Percentiles rank a stretch among this genome's conserved stretches.
Evolutionary conservation across 2,329 filamentous ascomycete genomes (phyloP).

Genomic region (Botrytis paeoniae): DNA sequence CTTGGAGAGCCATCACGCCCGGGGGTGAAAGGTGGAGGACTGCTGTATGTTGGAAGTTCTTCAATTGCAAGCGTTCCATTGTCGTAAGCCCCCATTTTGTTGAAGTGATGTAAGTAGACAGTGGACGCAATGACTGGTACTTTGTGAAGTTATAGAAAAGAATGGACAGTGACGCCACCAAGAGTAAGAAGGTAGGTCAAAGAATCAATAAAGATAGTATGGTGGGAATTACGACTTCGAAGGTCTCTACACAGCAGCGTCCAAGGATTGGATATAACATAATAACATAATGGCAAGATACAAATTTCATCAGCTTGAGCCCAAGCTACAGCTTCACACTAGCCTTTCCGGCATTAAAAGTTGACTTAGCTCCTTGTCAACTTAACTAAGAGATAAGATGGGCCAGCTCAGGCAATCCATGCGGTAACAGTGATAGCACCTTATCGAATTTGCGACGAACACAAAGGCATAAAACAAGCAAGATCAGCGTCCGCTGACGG

Average conservation of each 20-base stretch:
- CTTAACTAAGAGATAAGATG: not conserved
- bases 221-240: not conserved
- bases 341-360: not conserved
- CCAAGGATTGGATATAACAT: slow-evolving; percentile 1
- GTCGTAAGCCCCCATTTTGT: not conserved
- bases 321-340: not conserved
- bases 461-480: not conserved
- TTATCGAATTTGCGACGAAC: not conserved
- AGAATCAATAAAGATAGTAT: not conserved
- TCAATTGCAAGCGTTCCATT: not conserved
- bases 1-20: not conserved
- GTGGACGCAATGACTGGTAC: not conserved
- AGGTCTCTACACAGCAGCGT: not conserved
- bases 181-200: not conserved
- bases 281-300: not conserved
- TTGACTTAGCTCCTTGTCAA: not conserved
- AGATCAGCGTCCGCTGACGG: not conserved
- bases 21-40: not conserved
- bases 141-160: not conserved
- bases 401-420: not conserved
- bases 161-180: not conserved
- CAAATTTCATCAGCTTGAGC: not conserved
- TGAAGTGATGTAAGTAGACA: not conserved
- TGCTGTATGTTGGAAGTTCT: slow-evolving; percentile 1
- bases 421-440: not conserved